Percentiles rank a stretch among this genome's conserved stretches.
phyloP scores from a whole-genome alignment of 2,329 filamentous ascomycete genomes.

The Cladophialophora exuberans region DNA sequence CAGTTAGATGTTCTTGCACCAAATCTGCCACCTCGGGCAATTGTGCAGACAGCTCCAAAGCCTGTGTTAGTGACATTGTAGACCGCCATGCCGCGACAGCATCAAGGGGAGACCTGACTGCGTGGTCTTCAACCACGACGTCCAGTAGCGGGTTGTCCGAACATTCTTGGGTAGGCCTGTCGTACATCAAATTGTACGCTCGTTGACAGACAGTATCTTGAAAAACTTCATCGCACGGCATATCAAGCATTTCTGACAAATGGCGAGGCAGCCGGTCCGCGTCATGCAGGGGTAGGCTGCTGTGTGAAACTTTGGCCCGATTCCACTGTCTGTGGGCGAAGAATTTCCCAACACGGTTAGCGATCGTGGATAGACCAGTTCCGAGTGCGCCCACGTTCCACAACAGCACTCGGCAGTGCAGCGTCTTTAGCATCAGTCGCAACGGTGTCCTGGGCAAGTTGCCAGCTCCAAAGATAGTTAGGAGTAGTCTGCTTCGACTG shows the following conservation, averaged over 20 bases:
- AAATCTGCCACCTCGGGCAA: conserved; percentile 45
- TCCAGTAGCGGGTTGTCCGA: conserved; percentile 74
- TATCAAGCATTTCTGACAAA: conserved; percentile 73
- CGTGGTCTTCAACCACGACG: conserved; percentile 79
- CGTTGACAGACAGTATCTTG: conserved; percentile 77
- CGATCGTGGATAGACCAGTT: conserved; percentile 64
- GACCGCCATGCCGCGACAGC: conserved; percentile 92
- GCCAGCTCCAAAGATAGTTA: conserved; percentile 85
- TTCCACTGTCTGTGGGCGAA: conserved; percentile 80
- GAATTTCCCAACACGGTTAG: conserved; percentile 72
- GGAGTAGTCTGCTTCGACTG: conserved; percentile 79
- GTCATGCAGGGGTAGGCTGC: conserved; percentile 53
- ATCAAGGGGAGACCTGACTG: conserved; percentile 84
- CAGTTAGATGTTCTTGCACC: conserved; percentile 61
- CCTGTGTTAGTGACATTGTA: conserved; percentile 70
- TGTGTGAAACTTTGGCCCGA: conserved; percentile 40
- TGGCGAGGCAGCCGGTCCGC: conserved; percentile 75
- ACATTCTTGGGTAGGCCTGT: conserved; percentile 70
- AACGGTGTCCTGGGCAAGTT: conserved; percentile 82
- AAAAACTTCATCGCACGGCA: conserved; percentile 81
- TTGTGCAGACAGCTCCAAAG: conserved; percentile 65
- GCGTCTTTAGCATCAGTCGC: conserved; percentile 85
- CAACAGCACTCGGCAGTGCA: conserved; percentile 86
- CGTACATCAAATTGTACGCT: conserved; percentile 88
- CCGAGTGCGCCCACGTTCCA: conserved; percentile 74